phyloP scores from a whole-genome alignment of 1,284 basidiomycete genomes.

The Rhizoctonia solani region DNA sequence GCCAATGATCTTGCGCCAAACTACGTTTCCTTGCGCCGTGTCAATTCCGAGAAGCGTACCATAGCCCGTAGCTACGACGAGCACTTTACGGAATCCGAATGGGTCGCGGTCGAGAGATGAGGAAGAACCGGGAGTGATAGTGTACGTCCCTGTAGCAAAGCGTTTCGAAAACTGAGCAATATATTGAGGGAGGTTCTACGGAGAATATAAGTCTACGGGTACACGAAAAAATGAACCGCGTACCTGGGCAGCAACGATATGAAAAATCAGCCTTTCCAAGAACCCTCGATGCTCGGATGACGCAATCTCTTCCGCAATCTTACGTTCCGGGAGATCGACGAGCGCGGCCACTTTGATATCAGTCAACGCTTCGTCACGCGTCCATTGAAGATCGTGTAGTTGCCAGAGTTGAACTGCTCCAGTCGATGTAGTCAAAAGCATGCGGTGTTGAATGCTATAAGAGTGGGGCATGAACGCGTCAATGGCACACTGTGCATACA shows the following conservation, averaged over 20 bases:
- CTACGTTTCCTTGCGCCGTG: conserved; percentile 69
- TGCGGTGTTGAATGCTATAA: conserved; percentile 52
- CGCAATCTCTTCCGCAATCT: conserved; percentile 52
- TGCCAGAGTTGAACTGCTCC: conserved; percentile 81
- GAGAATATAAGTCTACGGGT: background rate
- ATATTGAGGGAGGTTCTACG: conserved; percentile 73
- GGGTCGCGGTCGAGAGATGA: conserved; percentile 60
- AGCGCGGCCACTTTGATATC: conserved; percentile 67
- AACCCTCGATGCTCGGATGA: conserved; percentile 60
- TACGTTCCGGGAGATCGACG: conserved; percentile 77
- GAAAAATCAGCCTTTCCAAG: conserved; percentile 59
- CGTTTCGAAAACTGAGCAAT: conserved; percentile 67
- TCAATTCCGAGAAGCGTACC: conserved; percentile 87
- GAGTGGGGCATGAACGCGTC: conserved; percentile 55
- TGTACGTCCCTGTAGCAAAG: conserved; percentile 74
- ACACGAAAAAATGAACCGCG: conserved; percentile 35
- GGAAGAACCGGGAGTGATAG: conserved; percentile 48
- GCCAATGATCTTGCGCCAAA: conserved; percentile 69
- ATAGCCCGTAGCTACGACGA: conserved; percentile 70
- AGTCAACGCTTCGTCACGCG: conserved; percentile 80
- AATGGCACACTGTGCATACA: conserved; percentile 49
- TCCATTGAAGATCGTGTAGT: conserved; percentile 69
- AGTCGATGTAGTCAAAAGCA: conserved; percentile 72
- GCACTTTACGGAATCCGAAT: conserved; percentile 87
- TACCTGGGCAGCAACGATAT: conserved; percentile 68